Percentiles rank a stretch among this genome's conserved stretches.
phyloP scores from a whole-genome alignment of 2,329 filamentous ascomycete species.

The Westerdykella ornata region DNA sequence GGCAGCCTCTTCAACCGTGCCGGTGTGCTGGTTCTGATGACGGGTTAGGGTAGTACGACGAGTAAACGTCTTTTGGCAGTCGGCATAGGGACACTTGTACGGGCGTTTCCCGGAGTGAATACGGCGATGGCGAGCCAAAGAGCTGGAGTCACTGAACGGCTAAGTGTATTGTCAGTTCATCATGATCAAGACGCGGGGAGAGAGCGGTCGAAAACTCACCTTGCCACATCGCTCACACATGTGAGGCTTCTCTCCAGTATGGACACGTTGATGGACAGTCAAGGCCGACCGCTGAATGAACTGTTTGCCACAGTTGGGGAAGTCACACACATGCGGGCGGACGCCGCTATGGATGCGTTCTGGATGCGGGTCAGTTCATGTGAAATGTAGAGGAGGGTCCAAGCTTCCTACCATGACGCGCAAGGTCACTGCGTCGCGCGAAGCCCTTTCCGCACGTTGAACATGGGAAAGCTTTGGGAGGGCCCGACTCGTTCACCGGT shows the following conservation, averaged over 20 bases:
- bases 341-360: constrained; percentile 93
- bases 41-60: constrained; percentile 89
- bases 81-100: constrained; percentile 94
- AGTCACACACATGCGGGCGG: constrained; percentile 87
- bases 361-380: constrained; percentile 42
- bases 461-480: constrained; percentile 77
- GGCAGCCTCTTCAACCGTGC: constrained; percentile 88
- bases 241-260: constrained; percentile 97
- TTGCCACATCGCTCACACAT: constrained; percentile 96
- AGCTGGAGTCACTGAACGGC: constrained; percentile 96
- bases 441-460: constrained; percentile 87
- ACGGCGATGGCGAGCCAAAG: constrained; percentile 82
- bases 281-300: constrained; percentile 96
- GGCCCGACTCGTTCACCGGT: constrained; percentile 43
- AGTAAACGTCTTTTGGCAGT: constrained; percentile 98
- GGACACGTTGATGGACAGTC: constrained; percentile 90
- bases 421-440: constrained; percentile 85
- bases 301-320: constrained; percentile 81
- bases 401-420: constrained; percentile 73
- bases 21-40: constrained; percentile 92
- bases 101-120: constrained; percentile 94
- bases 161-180: constrained; percentile 39
- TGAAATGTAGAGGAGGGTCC: constrained; percentile 21
- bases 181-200: constrained; percentile 1
- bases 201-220: constrained; percentile 49